Conservation (phyloP, 2,329 filamentous ascomycete species). For the Xylaria sp. region DNA sequence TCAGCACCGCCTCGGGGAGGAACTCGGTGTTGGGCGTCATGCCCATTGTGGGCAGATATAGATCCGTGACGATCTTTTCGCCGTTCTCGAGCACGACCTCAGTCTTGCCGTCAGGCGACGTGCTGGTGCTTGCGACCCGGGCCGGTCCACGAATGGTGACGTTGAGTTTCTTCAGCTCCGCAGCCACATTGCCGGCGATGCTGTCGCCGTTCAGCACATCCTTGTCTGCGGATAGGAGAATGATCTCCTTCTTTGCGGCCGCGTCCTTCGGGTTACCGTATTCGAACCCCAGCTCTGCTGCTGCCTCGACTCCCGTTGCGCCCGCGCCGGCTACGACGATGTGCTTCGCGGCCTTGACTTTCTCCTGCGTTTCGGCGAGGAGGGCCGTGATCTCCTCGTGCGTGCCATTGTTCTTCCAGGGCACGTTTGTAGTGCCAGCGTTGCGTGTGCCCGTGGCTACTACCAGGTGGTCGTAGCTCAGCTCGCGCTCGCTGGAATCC, state of each 20-base stretch:
- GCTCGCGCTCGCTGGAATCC: constrained; percentile 47
- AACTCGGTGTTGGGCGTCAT: constrained; percentile 66
- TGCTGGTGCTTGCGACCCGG: constrained; percentile 53
- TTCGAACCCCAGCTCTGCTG: constrained; percentile 65
- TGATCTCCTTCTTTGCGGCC: constrained; percentile 59
- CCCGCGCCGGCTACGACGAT: constrained; percentile 69
- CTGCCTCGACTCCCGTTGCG: constrained; percentile 65
- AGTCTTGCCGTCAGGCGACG: constrained; percentile 57
- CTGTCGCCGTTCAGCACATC: constrained; percentile 59
- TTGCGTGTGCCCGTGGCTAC: constrained; percentile 65
- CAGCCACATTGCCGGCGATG: constrained; percentile 55
- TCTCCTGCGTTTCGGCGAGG: constrained; percentile 56
- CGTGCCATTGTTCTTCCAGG: constrained; percentile 64
- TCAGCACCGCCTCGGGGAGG: constrained; percentile 59
- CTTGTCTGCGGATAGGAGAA: constrained; percentile 58
- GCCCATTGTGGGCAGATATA: constrained; percentile 68
- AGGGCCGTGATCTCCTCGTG: constrained; percentile 57
- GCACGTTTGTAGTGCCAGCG: constrained; percentile 52
- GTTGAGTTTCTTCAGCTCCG: constrained; percentile 64
- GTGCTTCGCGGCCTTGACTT: constrained; percentile 59
- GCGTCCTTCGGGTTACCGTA: constrained; percentile 59
- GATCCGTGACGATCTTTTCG: constrained; percentile 62
- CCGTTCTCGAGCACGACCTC: constrained; percentile 60
- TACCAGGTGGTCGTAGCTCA: constrained; percentile 67
- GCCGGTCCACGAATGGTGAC: constrained; percentile 60